Base-by-base conservation (phyloP, 352 stramenopile genomes). In the Phytopythium montanum region DNA sequence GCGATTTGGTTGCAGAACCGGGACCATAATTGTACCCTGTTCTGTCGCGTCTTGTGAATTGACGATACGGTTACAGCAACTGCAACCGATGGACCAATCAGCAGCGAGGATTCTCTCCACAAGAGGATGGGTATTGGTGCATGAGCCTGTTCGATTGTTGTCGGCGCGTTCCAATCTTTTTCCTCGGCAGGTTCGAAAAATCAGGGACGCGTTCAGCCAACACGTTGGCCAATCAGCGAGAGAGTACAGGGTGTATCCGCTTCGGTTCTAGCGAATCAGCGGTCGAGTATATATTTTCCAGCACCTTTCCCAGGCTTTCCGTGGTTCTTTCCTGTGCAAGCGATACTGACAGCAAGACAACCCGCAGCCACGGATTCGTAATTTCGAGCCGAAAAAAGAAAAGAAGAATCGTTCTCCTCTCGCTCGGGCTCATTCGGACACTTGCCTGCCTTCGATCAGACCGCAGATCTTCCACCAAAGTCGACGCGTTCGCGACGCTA, bases 391-490 rank as follows among this genome's bases (percentile, higher is more conserved):
- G 41, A 66, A 60, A 69, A 69, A 46, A 51, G 65, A 63, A 60
- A 48, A 59, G 64, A 62, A 59, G 51, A 64, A 41, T 0, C 1
- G 10, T 13, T n/a, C n/a, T 9, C n/a, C 19, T 48, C 41, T 28
- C 62, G 49, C 39, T 25, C 41, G 41, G 21, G 19, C 41, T 48
- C 41, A 48, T n/a, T 48, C 41, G 41, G 41, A 19, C 41, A 48
- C 41, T 48, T 48, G 41, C 41, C 31, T 36, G 7, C 7, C 7
- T 10, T 36, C 31, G 31, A 6, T 10, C 31, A 36, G 31, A 53
- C 55, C 54, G 59, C 58, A 65, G 73, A 71, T 59, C 70, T 74
- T 70, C 45, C 14, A n/a, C n/a, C n/a, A n/a, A n/a, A n/a, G n/a
- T n/a, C n/a, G n/a, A n/a, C n/a, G n/a, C n/a, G n/a, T n/a, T n/a